These are phyloP conservation scores for Cutaneotrichosporon dermatis DNA, from an alignment of 1,284 basidiomycete species.

Conservation along the genomic window DNA sequence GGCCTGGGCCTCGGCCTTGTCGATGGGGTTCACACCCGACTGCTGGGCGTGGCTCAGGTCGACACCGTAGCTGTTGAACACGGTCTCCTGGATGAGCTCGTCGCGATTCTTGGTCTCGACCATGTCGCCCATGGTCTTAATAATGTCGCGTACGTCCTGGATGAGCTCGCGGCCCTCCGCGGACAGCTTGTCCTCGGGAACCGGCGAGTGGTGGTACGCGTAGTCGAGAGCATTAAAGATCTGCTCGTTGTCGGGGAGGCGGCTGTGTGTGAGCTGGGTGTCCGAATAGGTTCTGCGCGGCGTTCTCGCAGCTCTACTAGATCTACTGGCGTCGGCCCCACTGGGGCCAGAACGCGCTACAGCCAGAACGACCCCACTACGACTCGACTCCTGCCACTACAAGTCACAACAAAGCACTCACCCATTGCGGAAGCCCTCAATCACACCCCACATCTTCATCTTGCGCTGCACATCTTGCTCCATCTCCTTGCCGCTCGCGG, in stretches of 20 bases:
- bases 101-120: conserved; percentile 79
- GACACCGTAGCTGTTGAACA: conserved; percentile 55
- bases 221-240: conserved; percentile 69
- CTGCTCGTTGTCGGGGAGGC: conserved; percentile 73
- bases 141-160: conserved; percentile 58
- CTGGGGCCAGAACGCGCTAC: not conserved
- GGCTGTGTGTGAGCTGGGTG: conserved; percentile 33
- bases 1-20: conserved; percentile 53
- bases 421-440: conserved; percentile 72
- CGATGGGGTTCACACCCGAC: not conserved
- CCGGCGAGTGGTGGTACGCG: conserved; percentile 62
- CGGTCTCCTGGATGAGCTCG: conserved; percentile 80
- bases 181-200: conserved; percentile 64
- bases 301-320: not conserved
- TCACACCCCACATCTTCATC: conserved; percentile 63
- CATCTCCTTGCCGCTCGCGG: conserved; percentile 40
- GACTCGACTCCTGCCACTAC: not conserved
- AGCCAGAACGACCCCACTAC: not conserved
- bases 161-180: conserved; percentile 71
- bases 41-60: conserved; percentile 9
- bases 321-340: not conserved
- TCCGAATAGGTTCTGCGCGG: too few relatives aligned
- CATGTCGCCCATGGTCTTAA: conserved; percentile 55
- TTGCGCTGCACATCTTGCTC: conserved; percentile 50
- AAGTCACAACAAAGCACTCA: conserved; percentile 21